Evolutionary conservation across 2,329 filamentous ascomycete species (phyloP).

Genomic region (Drechmeria coniospora): DNA sequence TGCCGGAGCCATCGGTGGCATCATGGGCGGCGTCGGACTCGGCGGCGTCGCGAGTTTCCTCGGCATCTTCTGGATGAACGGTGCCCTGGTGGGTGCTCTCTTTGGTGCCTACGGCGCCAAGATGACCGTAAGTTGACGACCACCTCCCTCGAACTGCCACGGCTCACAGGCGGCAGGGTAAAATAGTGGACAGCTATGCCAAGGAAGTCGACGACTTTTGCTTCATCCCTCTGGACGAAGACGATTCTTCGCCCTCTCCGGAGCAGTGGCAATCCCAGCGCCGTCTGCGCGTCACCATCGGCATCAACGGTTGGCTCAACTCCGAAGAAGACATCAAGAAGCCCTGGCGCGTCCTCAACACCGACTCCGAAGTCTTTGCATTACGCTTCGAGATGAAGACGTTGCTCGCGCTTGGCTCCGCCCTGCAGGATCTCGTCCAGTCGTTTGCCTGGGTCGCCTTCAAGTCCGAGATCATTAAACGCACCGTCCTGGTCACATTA

Average conservation of each 20-base stretch:
- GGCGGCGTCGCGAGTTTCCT: slow-evolving; percentile 77
- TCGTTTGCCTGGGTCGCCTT: slow-evolving; percentile 63
- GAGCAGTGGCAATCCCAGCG: slow-evolving; percentile 17
- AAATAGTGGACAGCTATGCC: slow-evolving; percentile 79
- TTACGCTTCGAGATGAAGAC: slow-evolving; percentile 70
- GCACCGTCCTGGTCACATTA: slow-evolving; percentile 52
- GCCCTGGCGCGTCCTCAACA: slow-evolving; percentile 63
- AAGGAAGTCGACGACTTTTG: slow-evolving; percentile 68
- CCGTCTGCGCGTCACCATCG: slow-evolving; percentile 65
- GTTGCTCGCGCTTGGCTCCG: slow-evolving; percentile 59
- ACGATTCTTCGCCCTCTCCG: background rate
- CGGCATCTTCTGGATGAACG: slow-evolving; percentile 73
- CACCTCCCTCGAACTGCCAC: background rate
- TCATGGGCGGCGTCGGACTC: slow-evolving; percentile 74
- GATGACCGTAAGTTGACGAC: slow-evolving; percentile 32
- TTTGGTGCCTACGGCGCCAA: slow-evolving; percentile 83
- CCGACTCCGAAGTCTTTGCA: slow-evolving; percentile 66
- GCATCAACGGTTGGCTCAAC: slow-evolving; percentile 75
- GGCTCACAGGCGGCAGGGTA: slow-evolving; percentile 30
- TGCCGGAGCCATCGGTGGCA: slow-evolving; percentile 67
- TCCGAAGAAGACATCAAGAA: slow-evolving; percentile 58
- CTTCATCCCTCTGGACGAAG: slow-evolving; percentile 54
- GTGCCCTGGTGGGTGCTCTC: slow-evolving; percentile 68
- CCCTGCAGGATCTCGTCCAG: slow-evolving; percentile 55
- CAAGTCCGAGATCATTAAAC: slow-evolving; percentile 59